These are phyloP conservation scores for Bipolaris cookei DNA, from an alignment of 2,329 filamentous ascomycete genomes.

Conservation along the genomic window DNA sequence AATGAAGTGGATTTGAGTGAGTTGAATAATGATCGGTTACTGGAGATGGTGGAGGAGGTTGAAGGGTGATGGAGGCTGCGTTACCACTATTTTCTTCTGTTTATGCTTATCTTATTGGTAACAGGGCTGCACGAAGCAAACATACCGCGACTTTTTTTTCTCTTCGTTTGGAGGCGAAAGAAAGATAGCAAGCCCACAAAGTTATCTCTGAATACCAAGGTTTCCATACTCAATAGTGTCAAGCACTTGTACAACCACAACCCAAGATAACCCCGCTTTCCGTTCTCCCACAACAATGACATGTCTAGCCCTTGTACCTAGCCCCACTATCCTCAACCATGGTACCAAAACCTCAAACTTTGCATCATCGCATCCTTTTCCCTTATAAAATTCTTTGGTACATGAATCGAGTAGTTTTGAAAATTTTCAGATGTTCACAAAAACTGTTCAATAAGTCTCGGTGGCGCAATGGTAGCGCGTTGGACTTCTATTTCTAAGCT, in stretches of 20 bases:
- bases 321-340: not conserved
- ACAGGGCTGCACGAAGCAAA: not conserved
- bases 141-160: not conserved
- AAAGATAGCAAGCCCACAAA: no score
- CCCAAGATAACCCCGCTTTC: not conserved
- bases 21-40: not conserved
- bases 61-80: not conserved
- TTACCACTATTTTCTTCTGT: not conserved
- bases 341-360: not conserved
- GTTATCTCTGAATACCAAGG: no score
- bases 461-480: constrained; percentile 46
- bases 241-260: no score
- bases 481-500: constrained; percentile 35
- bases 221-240: no score
- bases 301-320: not conserved
- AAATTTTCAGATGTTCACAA: constrained; percentile 31
- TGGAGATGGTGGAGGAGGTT: constrained; percentile 17
- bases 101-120: no score
- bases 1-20: no score
- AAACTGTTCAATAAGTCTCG: constrained; percentile 32
- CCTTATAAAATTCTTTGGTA: no score
- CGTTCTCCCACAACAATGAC: constrained; percentile 1
- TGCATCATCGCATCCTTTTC: not conserved
- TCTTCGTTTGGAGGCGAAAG: no score
- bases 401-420: not conserved